These are phyloP conservation scores for Dactylorhiza incarnata DNA, from an alignment of 106 monocot genomes.

Conservation along the genomic window DNA sequence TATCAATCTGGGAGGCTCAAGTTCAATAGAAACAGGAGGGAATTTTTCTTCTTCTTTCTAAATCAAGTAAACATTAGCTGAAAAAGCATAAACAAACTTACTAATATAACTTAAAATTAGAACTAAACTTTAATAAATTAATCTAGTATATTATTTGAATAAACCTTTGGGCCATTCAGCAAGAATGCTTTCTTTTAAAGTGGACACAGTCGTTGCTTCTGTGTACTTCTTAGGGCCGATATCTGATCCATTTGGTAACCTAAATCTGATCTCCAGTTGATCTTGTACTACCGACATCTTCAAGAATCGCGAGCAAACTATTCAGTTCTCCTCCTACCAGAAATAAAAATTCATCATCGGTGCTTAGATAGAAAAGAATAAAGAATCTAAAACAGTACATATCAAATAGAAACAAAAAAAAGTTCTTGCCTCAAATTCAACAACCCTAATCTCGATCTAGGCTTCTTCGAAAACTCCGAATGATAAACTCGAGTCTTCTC, in stretches of 20 bases:
- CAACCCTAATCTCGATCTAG: constrained; percentile 6
- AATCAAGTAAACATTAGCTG: neutral
- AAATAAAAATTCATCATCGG: neutral
- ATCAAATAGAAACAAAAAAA: neutral
- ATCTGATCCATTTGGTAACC: constrained; percentile 69
- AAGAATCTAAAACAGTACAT: neutral
- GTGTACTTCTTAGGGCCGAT: constrained; percentile 69
- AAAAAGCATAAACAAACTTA: neutral
- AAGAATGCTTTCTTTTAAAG: constrained; percentile 69
- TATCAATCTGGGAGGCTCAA: too few relatives aligned
- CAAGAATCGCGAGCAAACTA: constrained; percentile 8
- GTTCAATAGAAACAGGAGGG: too few relatives aligned
- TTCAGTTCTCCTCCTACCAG: neutral
- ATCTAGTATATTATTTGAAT: neutral
- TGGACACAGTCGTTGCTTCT: constrained; percentile 47
- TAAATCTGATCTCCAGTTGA: constrained; percentile 58
- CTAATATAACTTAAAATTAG: neutral
- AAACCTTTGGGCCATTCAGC: constrained; percentile 79
- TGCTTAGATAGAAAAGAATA: neutral
- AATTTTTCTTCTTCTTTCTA: too few relatives aligned
- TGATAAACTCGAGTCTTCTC: neutral
- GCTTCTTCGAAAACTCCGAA: neutral
- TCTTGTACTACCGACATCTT: constrained; percentile 52
- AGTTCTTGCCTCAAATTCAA: neutral
- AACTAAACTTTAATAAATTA: neutral